phyloP scores from a whole-genome alignment of 2,329 filamentous ascomycete genomes.

The Magnaporthiopsis rhizophila region DNA sequence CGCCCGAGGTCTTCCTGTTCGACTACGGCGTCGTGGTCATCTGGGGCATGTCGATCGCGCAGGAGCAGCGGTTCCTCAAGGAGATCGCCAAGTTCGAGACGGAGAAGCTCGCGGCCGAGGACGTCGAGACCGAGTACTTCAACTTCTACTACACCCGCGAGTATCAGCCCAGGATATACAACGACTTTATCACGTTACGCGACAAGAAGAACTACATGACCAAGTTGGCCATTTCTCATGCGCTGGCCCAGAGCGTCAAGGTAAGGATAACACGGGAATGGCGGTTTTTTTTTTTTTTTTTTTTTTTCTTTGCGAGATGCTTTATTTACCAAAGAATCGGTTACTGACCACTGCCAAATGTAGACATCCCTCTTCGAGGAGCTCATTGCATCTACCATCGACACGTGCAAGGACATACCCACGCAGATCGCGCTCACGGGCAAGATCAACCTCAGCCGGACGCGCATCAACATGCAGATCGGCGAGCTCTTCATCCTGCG shows the following conservation, averaged over 20 bases:
- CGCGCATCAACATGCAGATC: conserved; percentile 98
- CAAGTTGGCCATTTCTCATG: conserved; percentile 93
- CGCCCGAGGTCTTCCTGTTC: conserved; percentile 90
- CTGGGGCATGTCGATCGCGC: conserved; percentile 90
- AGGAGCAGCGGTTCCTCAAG: conserved; percentile 86
- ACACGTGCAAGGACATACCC: conserved; percentile 86
- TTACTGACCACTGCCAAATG: not conserved
- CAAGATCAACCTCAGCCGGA: conserved; percentile 78
- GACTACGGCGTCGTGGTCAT: conserved; percentile 97
- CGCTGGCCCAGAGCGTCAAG: conserved; percentile 92
- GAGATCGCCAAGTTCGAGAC: conserved; percentile 91
- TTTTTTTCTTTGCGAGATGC: no score
- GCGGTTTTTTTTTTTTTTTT: not conserved
- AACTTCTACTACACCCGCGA: conserved; percentile 99
- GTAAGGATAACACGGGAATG: conserved; percentile 29
- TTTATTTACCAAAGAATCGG: no score
- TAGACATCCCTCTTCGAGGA: conserved; percentile 94
- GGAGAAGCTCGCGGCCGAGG: conserved; percentile 80
- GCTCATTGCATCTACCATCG: conserved; percentile 86
- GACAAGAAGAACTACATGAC: conserved; percentile 98
- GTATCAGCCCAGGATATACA: conserved; percentile 98
- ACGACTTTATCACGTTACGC: conserved; percentile 92
- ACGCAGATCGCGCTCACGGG: conserved; percentile 88
- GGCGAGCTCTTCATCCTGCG: conserved; percentile 95
- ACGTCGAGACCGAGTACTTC: conserved; percentile 93